These are phyloP conservation scores for Castanea crenata DNA, from an alignment of 306 rosid species.

Conservation along the genomic window DNA sequence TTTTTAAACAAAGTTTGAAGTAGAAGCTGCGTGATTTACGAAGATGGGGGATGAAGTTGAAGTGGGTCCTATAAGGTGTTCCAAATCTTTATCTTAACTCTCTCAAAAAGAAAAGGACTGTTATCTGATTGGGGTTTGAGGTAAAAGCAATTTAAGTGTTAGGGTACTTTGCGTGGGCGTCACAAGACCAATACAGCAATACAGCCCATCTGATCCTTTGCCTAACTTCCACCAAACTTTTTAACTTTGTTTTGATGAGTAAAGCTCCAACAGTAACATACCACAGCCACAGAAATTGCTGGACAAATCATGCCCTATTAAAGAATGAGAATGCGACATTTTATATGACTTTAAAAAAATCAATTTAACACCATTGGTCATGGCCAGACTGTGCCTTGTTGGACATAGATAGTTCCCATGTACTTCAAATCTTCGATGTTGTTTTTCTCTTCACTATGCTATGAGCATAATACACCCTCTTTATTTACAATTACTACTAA, in stretches of 20 bases:
- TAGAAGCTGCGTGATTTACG: background rate
- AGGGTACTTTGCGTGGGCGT: conserved; percentile 14
- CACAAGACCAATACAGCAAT: conserved; percentile 26
- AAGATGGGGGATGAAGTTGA: conserved; percentile 4
- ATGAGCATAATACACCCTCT: background rate
- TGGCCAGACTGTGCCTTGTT: conserved; percentile 11
- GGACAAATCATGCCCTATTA: conserved; percentile 10
- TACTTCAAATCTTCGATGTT: background rate
- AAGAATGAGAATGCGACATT: conserved; percentile 28
- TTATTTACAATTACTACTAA: background rate
- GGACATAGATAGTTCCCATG: conserved; percentile 36
- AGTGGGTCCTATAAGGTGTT: conserved; percentile 22
- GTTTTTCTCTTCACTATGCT: conserved; percentile 3
- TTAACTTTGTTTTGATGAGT: too few relatives aligned
- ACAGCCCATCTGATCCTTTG: conserved; percentile 24
- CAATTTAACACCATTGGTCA: background rate
- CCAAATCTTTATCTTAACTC: conserved; percentile 16
- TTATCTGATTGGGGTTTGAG: conserved; percentile 11
- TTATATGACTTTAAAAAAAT: conserved; percentile 1
- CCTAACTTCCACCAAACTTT: conserved; percentile 67
- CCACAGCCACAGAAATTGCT: conserved; percentile 25
- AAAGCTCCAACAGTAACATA: conserved; percentile 20
- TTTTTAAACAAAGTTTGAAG: background rate
- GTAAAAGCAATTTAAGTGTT: background rate
- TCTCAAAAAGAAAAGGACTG: conserved; percentile 22